Evolutionary conservation across 768 basidiomycete species (phyloP).

Genomic region (Russula sp.): DNA sequence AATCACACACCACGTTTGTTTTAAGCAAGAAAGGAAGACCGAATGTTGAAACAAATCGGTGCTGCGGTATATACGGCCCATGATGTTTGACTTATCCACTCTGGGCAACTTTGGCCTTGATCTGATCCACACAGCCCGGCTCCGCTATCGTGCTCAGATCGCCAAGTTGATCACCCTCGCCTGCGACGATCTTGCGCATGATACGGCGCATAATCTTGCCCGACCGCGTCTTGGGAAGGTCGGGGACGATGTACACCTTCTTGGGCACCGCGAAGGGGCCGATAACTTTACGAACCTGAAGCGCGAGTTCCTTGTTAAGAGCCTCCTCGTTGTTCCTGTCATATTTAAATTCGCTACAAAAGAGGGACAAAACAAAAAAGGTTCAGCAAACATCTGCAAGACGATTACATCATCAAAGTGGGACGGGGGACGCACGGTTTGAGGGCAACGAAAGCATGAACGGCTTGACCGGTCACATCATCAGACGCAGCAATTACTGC

Average conservation of each 20-base stretch:
- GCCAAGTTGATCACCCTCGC: constrained; percentile 93
- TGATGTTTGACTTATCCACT: not conserved
- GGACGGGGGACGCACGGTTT: constrained; percentile 70
- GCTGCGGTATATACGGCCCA: not conserved
- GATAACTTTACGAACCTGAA: constrained; percentile 96
- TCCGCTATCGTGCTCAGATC: constrained; percentile 94
- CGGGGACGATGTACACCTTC: constrained; percentile 77
- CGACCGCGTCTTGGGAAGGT: constrained; percentile 91
- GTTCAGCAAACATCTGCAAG: not conserved
- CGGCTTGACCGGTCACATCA: constrained; percentile 89
- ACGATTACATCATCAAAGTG: too few species aligned
- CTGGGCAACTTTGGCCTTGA: constrained; percentile 71
- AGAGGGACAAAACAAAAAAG: not conserved
- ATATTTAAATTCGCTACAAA: constrained; percentile 69
- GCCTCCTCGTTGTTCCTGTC: constrained; percentile 64
- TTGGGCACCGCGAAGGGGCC: constrained; percentile 98
- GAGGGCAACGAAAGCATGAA: constrained; percentile 90
- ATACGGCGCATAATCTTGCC: constrained; percentile 98
- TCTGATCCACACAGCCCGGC: constrained; percentile 77
- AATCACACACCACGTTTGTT: not conserved
- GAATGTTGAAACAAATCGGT: too few species aligned
- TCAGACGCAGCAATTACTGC: constrained; percentile 87
- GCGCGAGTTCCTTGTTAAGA: constrained; percentile 81
- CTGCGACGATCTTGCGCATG: constrained; percentile 93
- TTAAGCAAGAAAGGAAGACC: not conserved